phyloP scores from a whole-genome alignment of 306 rosid species.

The Datisca glomerata region DNA sequence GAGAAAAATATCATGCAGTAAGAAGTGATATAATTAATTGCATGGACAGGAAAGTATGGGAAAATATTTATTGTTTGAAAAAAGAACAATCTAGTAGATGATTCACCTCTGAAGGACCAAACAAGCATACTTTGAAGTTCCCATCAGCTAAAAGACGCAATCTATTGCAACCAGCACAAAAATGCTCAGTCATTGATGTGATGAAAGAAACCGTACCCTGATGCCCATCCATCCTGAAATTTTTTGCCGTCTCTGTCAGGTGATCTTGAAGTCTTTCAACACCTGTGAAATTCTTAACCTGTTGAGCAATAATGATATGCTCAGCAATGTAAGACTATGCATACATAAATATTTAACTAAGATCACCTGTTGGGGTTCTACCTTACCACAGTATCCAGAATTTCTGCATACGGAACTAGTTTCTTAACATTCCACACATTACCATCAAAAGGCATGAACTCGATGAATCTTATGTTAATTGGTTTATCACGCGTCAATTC shows the following conservation, averaged over 20 bases:
- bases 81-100: background rate
- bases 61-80: too few relatives aligned
- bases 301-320: conserved; percentile 16
- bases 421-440: conserved; percentile 98
- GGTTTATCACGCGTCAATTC: conserved; percentile 74
- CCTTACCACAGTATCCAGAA: conserved; percentile 95
- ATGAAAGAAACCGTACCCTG: conserved; percentile 72
- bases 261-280: conserved; percentile 61
- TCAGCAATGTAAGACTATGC: conserved; percentile 11
- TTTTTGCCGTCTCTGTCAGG: conserved; percentile 89
- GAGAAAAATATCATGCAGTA: too few relatives aligned
- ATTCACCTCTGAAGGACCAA: conserved; percentile 93
- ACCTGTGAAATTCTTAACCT: conserved; percentile 41
- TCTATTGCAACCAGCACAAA: conserved; percentile 97
- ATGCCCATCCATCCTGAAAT: conserved; percentile 68
- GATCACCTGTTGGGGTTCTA: conserved; percentile 38
- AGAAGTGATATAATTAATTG: too few relatives aligned
- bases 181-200: conserved; percentile 95
- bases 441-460: conserved; percentile 99
- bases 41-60: too few relatives aligned
- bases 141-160: conserved; percentile 91
- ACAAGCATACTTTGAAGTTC: conserved; percentile 87
- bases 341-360: conserved; percentile 5
- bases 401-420: conserved; percentile 80
- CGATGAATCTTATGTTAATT: conserved; percentile 79